Evolutionary conservation across 306 rosid species (phyloP).

Genomic region (Citrullus amarus): DNA sequence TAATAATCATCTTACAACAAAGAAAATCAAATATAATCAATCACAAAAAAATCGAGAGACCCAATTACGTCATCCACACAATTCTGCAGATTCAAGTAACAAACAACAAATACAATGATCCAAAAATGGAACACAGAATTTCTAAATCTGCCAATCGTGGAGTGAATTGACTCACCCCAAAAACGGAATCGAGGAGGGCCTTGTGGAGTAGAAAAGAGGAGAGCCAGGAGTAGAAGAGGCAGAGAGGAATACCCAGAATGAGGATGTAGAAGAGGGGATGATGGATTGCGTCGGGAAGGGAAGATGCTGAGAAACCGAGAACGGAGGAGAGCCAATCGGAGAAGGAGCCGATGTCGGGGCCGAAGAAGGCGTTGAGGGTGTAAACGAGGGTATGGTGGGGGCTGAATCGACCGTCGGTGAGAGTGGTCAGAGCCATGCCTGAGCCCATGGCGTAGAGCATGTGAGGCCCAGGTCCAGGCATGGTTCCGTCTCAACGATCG

Average conservation of each 20-base stretch:
- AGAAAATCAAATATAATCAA: background rate
- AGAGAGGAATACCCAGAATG: constrained; percentile 61
- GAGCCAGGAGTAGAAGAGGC: constrained; percentile 48
- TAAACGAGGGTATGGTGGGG: constrained; percentile 69
- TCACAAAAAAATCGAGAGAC: background rate
- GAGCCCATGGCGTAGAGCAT: constrained; percentile 78
- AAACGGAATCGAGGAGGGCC: constrained; percentile 43
- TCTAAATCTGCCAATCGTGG: background rate
- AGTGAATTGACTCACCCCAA: constrained; percentile 28
- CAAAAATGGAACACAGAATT: background rate
- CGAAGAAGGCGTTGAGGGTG: constrained; percentile 73
- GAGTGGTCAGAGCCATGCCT: constrained; percentile 39
- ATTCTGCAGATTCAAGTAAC: background rate
- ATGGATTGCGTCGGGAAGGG: constrained; percentile 43
- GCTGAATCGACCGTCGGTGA: constrained; percentile 46
- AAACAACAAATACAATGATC: background rate
- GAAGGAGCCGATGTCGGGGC: constrained; percentile 91
- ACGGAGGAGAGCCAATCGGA: constrained; percentile 56
- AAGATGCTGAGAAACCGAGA: constrained; percentile 28
- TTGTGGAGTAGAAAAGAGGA: constrained; percentile 34
- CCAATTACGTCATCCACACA: background rate
- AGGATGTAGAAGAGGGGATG: constrained; percentile 51
- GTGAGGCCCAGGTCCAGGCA: constrained; percentile 96
- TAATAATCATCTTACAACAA: background rate
- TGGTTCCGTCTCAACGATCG: constrained; percentile 10